Percentiles rank a stretch among this genome's conserved stretches.
phyloP scores from a whole-genome alignment of 2,329 filamentous ascomycete species.

The Aspergillus sp. region DNA sequence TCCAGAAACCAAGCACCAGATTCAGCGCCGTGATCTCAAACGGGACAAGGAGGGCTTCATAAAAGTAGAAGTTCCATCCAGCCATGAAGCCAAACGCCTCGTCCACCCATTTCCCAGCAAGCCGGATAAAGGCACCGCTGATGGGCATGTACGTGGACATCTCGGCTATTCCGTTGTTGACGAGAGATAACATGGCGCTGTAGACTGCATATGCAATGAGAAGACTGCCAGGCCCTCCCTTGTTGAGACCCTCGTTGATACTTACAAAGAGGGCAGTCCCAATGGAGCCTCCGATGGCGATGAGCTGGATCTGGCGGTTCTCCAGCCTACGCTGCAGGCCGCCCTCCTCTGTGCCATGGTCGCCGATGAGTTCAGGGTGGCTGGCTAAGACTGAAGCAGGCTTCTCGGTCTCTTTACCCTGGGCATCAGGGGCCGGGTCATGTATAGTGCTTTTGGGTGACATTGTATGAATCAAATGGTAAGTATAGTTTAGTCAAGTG shows the following conservation, averaged over 20 bases:
- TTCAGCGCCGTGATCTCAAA: constrained; percentile 17
- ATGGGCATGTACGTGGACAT: background rate
- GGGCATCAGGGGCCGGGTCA: too few relatives aligned
- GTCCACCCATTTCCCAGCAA: constrained; percentile 47
- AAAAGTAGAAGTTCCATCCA: constrained; percentile 51
- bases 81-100: constrained; percentile 46
- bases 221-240: background rate
- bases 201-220: background rate
- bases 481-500: too few relatives aligned
- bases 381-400: too few relatives aligned
- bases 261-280: background rate
- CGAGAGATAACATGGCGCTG: background rate
- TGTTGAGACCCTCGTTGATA: background rate
- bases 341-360: too few relatives aligned
- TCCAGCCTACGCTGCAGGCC: background rate
- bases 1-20: too few relatives aligned
- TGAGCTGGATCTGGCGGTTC: background rate
- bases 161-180: background rate
- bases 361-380: too few relatives aligned
- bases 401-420: too few relatives aligned
- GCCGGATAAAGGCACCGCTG: constrained; percentile 32
- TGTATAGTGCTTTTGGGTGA: too few relatives aligned
- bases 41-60: constrained; percentile 39
- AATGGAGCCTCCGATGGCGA: background rate
- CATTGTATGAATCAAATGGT: too few relatives aligned